phyloP scores from a whole-genome alignment of 2,329 filamentous ascomycete genomes.

The Magnaporthales sp. region DNA sequence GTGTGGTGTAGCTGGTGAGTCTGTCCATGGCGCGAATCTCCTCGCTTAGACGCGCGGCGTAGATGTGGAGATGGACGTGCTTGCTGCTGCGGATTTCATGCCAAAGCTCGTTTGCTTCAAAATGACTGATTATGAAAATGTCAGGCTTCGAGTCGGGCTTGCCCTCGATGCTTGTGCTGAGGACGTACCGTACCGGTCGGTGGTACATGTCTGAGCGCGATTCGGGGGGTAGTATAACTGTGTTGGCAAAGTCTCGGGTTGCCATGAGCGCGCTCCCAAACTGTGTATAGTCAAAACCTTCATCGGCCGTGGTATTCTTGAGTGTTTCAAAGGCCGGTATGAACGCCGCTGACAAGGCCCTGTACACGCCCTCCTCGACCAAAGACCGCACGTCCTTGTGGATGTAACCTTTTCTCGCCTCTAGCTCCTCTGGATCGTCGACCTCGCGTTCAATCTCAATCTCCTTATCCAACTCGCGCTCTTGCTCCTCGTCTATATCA shows the following conservation, averaged over 20 bases:
- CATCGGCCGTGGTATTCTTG: neutral
- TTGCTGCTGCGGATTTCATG: conserved; percentile 22
- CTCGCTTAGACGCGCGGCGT: conserved; percentile 34
- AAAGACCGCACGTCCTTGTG: conserved; percentile 34
- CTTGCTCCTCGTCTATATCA: conserved; percentile 50
- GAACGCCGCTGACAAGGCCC: conserved; percentile 22
- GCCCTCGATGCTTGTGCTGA: conserved; percentile 22
- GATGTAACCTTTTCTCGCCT: conserved; percentile 30
- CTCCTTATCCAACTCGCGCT: conserved; percentile 58
- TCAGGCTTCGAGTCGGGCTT: conserved; percentile 28
- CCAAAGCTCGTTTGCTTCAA: conserved; percentile 47
- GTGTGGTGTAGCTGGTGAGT: conserved; percentile 33
- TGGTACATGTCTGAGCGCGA: conserved; percentile 6
- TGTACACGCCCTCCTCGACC: conserved; percentile 24
- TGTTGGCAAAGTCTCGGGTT: conserved; percentile 41
- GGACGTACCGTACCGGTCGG: conserved; percentile 23
- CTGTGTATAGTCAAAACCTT: conserved; percentile 28
- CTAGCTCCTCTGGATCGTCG: conserved; percentile 32
- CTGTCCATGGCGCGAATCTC: conserved; percentile 30
- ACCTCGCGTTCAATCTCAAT: conserved; percentile 49
- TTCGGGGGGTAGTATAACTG: conserved; percentile 22
- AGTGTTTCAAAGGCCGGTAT: conserved; percentile 37
- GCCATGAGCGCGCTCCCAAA: conserved; percentile 29
- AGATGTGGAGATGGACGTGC: conserved; percentile 38
- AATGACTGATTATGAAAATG: conserved; percentile 50